phyloP scores from a whole-genome alignment of 2,329 filamentous ascomycete genomes.

The Sporothrix humicola region DNA sequence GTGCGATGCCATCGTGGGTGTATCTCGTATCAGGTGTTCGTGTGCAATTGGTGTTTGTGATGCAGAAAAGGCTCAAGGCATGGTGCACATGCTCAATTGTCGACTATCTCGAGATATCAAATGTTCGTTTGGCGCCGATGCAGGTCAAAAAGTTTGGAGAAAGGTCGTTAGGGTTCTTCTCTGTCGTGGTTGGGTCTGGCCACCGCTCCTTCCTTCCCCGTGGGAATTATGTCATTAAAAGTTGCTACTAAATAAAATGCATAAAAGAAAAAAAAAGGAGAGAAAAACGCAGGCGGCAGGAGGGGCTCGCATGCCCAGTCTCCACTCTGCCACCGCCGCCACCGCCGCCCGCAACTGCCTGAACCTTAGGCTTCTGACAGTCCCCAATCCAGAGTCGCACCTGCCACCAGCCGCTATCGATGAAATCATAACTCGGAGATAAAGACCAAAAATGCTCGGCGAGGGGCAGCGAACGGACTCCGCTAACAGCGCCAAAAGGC shows the following conservation, averaged over 20 bases:
- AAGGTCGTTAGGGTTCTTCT: background rate
- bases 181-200: slow-evolving; percentile 21
- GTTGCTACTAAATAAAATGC: background rate
- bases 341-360: background rate
- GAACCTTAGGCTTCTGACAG: background rate
- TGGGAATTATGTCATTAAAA: slow-evolving; percentile 23
- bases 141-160: slow-evolving; percentile 3
- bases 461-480: background rate
- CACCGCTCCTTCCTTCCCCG: slow-evolving; percentile 29
- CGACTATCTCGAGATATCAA: background rate
- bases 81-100: background rate
- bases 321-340: background rate
- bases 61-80: slow-evolving; percentile 2
- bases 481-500: slow-evolving; percentile 4
- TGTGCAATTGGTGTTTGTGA: background rate
- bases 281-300: slow-evolving; percentile 1
- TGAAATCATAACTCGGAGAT: slow-evolving; percentile 30
- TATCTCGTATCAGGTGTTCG: too few species aligned
- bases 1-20: slow-evolving; percentile 51
- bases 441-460: slow-evolving; percentile 5
- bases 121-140: slow-evolving; percentile 24
- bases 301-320: slow-evolving; percentile 18
- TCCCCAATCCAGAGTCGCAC: background rate
- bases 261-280: slow-evolving; percentile 3
- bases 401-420: background rate